Percentiles rank a stretch among this genome's conserved stretches.
Conservation (phyloP, 1,284 basidiomycete species). For the Omphalotus olearius region DNA sequence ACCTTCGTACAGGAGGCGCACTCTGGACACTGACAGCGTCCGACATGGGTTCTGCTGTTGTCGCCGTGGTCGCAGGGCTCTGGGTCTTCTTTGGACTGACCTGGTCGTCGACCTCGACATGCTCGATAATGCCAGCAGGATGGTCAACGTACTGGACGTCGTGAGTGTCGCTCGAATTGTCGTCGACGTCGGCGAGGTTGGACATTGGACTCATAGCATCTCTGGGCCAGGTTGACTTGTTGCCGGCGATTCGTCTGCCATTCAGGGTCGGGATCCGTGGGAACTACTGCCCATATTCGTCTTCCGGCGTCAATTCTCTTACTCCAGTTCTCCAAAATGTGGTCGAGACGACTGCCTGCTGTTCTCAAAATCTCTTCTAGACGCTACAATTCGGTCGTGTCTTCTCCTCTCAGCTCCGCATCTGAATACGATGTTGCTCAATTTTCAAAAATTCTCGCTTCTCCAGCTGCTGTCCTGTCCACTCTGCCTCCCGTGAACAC, state of each 20-base stretch:
- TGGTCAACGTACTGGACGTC: slow-evolving; percentile 25
- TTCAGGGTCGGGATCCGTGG: too few species aligned
- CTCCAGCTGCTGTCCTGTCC: slow-evolving; percentile 58
- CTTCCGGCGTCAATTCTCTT: too few species aligned
- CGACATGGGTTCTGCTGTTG: slow-evolving; percentile 2
- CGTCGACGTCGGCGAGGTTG: slow-evolving; percentile 26
- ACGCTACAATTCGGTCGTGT: not conserved
- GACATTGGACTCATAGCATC: slow-evolving; percentile 17
- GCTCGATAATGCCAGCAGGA: slow-evolving; percentile 17
- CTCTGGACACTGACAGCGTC: slow-evolving; percentile 43
- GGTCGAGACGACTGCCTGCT: slow-evolving; percentile 4
- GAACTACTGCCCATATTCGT: too few species aligned
- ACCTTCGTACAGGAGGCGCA: not conserved
- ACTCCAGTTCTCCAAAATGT: not conserved
- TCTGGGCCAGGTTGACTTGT: too few species aligned
- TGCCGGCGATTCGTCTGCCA: too few species aligned
- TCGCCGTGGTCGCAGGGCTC: not conserved
- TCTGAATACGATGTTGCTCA: slow-evolving; percentile 55
- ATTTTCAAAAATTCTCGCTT: slow-evolving; percentile 58
- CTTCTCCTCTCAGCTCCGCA: slow-evolving; percentile 36
- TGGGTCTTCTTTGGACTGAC: slow-evolving; percentile 21
- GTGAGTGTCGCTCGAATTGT: slow-evolving; percentile 34
- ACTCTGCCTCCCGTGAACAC: slow-evolving; percentile 49
- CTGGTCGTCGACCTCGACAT: slow-evolving; percentile 28
- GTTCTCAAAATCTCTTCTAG: not conserved